Percentiles rank a stretch among this genome's conserved stretches.
These are phyloP conservation scores for Aureobasidium sp. DNA, from an alignment of 2,329 filamentous ascomycete genomes.

Conservation along the genomic window DNA sequence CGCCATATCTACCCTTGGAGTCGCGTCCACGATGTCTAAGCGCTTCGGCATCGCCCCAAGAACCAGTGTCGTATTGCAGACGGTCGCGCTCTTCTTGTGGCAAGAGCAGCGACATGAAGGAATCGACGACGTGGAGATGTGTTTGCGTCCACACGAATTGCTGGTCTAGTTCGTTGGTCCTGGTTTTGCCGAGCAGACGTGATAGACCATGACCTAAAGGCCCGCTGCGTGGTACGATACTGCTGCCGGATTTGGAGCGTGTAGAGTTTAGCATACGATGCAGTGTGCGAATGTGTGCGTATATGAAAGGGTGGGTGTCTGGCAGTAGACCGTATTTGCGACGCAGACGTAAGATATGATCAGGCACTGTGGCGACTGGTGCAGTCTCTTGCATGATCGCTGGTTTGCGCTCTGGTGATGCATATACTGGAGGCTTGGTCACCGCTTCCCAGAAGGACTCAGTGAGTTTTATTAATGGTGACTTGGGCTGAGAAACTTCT, in stretches of 20 bases:
- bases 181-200: constrained; percentile 17
- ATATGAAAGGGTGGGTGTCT: constrained; percentile 28
- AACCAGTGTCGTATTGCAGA: constrained; percentile 25
- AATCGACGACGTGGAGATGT: constrained; percentile 26
- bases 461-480: constrained; percentile 18
- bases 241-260: constrained; percentile 21
- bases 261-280: constrained; percentile 31
- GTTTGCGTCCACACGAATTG: constrained; percentile 21
- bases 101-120: constrained; percentile 28
- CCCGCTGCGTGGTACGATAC: constrained; percentile 25
- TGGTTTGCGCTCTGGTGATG: constrained; percentile 1
- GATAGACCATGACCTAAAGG: constrained; percentile 16
- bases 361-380: background rate
- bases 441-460: constrained; percentile 27
- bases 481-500: background rate
- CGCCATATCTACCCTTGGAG: constrained; percentile 17
- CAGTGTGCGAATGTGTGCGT: constrained; percentile 31
- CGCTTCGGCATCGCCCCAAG: constrained; percentile 20
- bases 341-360: constrained; percentile 20
- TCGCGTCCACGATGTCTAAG: constrained; percentile 15
- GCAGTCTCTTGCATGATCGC: background rate
- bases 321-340: constrained; percentile 30
- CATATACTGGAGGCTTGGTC: constrained; percentile 7
- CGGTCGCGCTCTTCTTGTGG: constrained; percentile 24
- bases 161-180: constrained; percentile 20